These are phyloP conservation scores for Cutaneotrichosporon sp. DNA, from an alignment of 1,284 basidiomycete species.

Conservation along the genomic window DNA sequence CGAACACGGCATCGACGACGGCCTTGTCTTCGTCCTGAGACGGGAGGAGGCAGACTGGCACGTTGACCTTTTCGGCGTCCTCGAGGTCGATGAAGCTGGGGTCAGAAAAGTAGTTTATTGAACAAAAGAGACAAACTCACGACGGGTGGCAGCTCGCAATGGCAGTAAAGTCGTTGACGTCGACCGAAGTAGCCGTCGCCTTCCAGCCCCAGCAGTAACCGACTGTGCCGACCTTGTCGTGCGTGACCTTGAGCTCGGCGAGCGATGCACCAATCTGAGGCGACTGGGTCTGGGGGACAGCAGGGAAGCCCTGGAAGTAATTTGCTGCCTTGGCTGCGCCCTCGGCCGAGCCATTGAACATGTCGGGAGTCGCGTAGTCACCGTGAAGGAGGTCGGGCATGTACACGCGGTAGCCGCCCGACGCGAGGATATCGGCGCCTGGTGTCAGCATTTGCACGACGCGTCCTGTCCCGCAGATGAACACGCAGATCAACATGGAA, in stretches of 20 bases:
- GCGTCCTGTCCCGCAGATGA: too few relatives aligned
- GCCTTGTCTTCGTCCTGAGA: slow-evolving; percentile 53
- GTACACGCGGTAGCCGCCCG: slow-evolving; percentile 51
- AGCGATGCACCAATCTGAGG: slow-evolving; percentile 42
- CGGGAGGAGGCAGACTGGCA: slow-evolving; percentile 53
- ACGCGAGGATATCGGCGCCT: slow-evolving; percentile 52
- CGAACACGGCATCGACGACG: slow-evolving; percentile 42
- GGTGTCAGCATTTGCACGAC: slow-evolving; percentile 9
- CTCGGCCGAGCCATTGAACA: slow-evolving; percentile 36
- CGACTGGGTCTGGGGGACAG: slow-evolving; percentile 37
- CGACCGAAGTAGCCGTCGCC: slow-evolving; percentile 31
- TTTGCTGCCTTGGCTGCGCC: slow-evolving; percentile 33
- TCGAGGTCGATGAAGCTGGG: slow-evolving; percentile 46
- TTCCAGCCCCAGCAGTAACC: slow-evolving; percentile 55
- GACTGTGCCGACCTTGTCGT: slow-evolving; percentile 46
- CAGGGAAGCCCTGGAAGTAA: slow-evolving; percentile 46
- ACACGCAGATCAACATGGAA: too few relatives aligned
- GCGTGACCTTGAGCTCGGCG: slow-evolving; percentile 41
- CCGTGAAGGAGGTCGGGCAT: slow-evolving; percentile 56
- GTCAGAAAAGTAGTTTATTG: neutral
- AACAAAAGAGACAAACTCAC: slow-evolving; percentile 30
- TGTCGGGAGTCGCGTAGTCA: slow-evolving; percentile 45
- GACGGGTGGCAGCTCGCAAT: slow-evolving; percentile 48
- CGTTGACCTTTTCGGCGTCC: slow-evolving; percentile 50
- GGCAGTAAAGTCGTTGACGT: slow-evolving; percentile 32